Conservation (phyloP, 2,329 filamentous ascomycete genomes). For the Geosmithia flava region DNA sequence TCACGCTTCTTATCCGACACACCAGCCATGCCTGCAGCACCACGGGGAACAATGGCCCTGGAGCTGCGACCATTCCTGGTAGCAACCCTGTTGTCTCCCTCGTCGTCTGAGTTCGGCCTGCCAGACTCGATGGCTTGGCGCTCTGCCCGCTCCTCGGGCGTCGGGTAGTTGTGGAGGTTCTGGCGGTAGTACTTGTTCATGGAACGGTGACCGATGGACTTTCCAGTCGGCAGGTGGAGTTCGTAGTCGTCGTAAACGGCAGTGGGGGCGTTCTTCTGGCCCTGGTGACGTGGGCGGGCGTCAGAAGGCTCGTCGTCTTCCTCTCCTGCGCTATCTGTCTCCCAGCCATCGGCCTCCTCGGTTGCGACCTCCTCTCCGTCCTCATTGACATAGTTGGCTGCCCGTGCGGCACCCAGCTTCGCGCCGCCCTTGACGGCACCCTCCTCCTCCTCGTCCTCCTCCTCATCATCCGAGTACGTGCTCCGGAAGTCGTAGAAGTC, state of each 20-base stretch:
- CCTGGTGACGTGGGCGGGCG: slow-evolving; percentile 59
- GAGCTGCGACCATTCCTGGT: slow-evolving; percentile 25
- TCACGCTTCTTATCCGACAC: slow-evolving; percentile 65
- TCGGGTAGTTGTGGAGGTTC: slow-evolving; percentile 77
- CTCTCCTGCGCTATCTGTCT: slow-evolving; percentile 87
- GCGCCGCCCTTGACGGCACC: slow-evolving; percentile 46
- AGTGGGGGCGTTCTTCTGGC: slow-evolving; percentile 61
- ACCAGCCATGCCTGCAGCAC: slow-evolving; percentile 66
- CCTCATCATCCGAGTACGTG: slow-evolving; percentile 73
- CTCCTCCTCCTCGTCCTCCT: slow-evolving; percentile 34
- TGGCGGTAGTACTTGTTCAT: slow-evolving; percentile 83
- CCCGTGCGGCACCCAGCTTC: slow-evolving; percentile 54
- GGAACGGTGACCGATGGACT: slow-evolving; percentile 80
- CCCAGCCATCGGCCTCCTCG: slow-evolving; percentile 69
- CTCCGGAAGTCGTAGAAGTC: slow-evolving; percentile 96
- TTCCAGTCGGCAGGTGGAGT: slow-evolving; percentile 81
- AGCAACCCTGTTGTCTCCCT: slow-evolving; percentile 18
- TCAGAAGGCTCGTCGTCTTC: slow-evolving; percentile 75
- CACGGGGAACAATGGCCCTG: slow-evolving; percentile 50
- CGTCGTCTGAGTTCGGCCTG: slow-evolving; percentile 18
- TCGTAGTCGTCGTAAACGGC: slow-evolving; percentile 90
- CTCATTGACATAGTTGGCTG: slow-evolving; percentile 35
- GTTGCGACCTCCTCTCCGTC: slow-evolving; percentile 37
- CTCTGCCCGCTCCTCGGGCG: slow-evolving; percentile 61
- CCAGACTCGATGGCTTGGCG: slow-evolving; percentile 46